These are phyloP conservation scores for Magnusiomyces clavatus DNA, from an alignment of 1,139 yeast genomes.

Conservation along the genomic window DNA sequence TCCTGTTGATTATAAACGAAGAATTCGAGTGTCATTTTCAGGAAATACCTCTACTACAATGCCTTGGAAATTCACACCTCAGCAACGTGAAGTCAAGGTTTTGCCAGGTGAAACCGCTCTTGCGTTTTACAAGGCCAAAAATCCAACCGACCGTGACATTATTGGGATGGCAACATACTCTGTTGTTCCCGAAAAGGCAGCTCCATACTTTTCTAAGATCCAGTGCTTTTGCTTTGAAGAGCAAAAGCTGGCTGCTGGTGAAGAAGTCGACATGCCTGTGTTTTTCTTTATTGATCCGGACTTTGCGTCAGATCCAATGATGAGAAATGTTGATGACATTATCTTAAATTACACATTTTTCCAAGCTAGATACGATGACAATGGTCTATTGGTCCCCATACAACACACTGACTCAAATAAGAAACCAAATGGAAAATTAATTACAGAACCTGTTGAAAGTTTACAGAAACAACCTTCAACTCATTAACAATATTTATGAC, in stretches of 20 bases:
- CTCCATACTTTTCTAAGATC: constrained; percentile 91
- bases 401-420: neutral
- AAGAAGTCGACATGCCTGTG: constrained; percentile 98
- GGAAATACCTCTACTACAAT: constrained; percentile 86
- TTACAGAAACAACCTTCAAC: no score
- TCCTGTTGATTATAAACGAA: constrained; percentile 80
- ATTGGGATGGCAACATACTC: constrained; percentile 98
- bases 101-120: constrained; percentile 97
- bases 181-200: constrained; percentile 93
- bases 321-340: constrained; percentile 85
- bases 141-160: constrained; percentile 76
- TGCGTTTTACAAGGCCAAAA: constrained; percentile 91
- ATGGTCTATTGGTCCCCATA: constrained; percentile 15
- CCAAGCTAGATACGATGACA: constrained; percentile 31
- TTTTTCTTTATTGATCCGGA: constrained; percentile 98
- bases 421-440: neutral
- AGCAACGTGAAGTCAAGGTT: constrained; percentile 86
- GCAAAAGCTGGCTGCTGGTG: constrained; percentile 88
- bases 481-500: no score
- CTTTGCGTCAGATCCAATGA: constrained; percentile 86
- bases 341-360: constrained; percentile 91
- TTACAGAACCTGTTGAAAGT: neutral
- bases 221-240: constrained; percentile 99
- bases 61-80: constrained; percentile 96
- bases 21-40: constrained; percentile 77